Evolutionary conservation across 73 alveolate species (phyloP), one percentile per base, ranked within the genome.

Genomic region (Tetrahymena malaccensis): DNA sequence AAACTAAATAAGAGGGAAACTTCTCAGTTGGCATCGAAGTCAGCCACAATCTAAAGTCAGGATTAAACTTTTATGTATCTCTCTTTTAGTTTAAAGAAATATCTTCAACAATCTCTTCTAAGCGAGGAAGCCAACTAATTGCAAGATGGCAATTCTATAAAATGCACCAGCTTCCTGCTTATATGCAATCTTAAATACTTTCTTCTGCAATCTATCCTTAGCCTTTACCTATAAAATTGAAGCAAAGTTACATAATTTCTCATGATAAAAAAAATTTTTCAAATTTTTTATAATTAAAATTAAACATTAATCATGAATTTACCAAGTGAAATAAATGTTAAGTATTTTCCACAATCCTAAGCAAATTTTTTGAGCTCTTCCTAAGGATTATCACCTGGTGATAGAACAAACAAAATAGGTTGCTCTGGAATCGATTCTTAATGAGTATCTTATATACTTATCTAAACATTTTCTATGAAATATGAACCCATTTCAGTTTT

Each of bases 321-420:
- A 70, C 99, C 99, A 34, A 99, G 96, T 17, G 99, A 98, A 25
- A 99, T 98, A 25, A 98, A 96, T 16, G 96, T 97, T 84, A 99
- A 95, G 85, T 96, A 96, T 96, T 96, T 98, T 95, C 98, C 97
- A 97, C 97, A 98, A 55, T 95, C 95, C 84, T 96, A 98, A 16
- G 99, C 99, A 93, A 98, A 98, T 95, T 98, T 98, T 93, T 97
- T 97, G 12, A 99, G 97, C 93, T 96, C 98, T 96, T 97, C 98
- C 40, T 98, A 97, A 43, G 99, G 99, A 93, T 99, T 99, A 85
- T 98, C 97, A 44, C 99, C 99, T 38, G 99, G 99, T n/a, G 99
- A 98, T 34, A 98, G 96, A 4, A 99, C 98, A 96, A 98, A 99
- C 40, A 99, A 96, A 93, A 99, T 94, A 8, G 99, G 99, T 16